Base-by-base conservation (phyloP, 2,329 filamentous ascomycete species). In the Calonectria montana region DNA sequence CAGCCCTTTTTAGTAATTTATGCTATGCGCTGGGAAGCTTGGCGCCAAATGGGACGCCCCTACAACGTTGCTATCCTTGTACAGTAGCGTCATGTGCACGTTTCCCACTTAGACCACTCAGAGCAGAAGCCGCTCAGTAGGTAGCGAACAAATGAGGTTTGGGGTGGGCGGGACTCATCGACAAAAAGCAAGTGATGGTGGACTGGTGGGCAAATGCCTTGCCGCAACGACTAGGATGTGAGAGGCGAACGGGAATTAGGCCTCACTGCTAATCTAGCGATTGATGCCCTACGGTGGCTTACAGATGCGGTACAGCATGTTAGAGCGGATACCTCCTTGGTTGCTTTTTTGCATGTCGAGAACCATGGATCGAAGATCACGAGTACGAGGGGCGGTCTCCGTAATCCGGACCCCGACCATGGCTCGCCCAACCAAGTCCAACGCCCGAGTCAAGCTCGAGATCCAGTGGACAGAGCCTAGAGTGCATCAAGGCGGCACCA, bases 1-100 rank as follows among this genome's bases (percentile, higher is more conserved):
- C 31, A 35, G 53, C 29, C 18, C 53, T 59, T 35, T 25, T 43
- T 65, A 62, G 67, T 64, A 65, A 55, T 66, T 69, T 31, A 57
- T 39, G 53, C 70, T 31, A 62, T 21, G 53, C 37, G 45, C 50
- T 39, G 48, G 27, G 47, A 66, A 63, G 43, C 23, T 43, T 45
- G 29, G 50, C 37, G 39, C 57, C 50, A 55, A 53, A 67, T 48
- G 69, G 61, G 53, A 35, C 39, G 64, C 57, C 37, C 57, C 37
- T 55, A 63, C 43, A 41, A 66, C 31, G 57, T 65, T 50, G 65
- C 64, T 68, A 70, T 76, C 62, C 37, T 71, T 57, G 62, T 76
- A 75, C 73, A 78, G 77, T 76, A 78, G 74, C 74, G 77, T 72
- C 77, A 79, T 78, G 73, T 72, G 77, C 70, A 67, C 55, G 62